Percentiles rank a stretch among this genome's conserved stretches.
Evolutionary conservation across 306 rosid genomes (phyloP).

Genomic region (Fagus crenata): DNA sequence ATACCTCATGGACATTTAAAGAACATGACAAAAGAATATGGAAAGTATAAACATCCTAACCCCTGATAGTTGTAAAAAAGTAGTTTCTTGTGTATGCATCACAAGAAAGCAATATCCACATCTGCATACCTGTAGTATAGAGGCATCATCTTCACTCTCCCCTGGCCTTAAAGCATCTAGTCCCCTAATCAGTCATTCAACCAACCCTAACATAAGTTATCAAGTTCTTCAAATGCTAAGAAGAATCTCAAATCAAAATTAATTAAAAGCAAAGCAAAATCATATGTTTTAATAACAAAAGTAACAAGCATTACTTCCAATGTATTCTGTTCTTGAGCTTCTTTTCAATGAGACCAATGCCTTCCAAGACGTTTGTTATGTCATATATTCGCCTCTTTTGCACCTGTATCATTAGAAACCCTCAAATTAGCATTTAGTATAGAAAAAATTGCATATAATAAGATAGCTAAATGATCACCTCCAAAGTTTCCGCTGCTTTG

Average conservation of each 20-base stretch:
- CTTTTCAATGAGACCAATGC: slow-evolving; percentile 98
- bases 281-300: slow-evolving; percentile 20
- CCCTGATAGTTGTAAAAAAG: neutral
- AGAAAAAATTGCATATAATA: slow-evolving; percentile 22
- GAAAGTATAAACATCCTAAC: neutral
- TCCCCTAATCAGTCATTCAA: slow-evolving; percentile 68
- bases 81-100: slow-evolving; percentile 3
- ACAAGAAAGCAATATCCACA: slow-evolving; percentile 5
- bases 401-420: slow-evolving; percentile 54
- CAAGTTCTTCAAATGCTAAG: slow-evolving; percentile 19
- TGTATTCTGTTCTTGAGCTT: slow-evolving; percentile 88
- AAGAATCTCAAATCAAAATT: slow-evolving; percentile 22
- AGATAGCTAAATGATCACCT: slow-evolving; percentile 45
- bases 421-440: slow-evolving; percentile 29
- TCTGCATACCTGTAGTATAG: slow-evolving; percentile 61
- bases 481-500: slow-evolving; percentile 93
- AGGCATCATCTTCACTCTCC: slow-evolving; percentile 64
- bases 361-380: slow-evolving; percentile 97
- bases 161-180: slow-evolving; percentile 68
- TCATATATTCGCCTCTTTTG: slow-evolving; percentile 99
- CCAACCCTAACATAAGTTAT: slow-evolving; percentile 37
- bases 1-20: neutral
- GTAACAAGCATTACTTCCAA: slow-evolving; percentile 77
- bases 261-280: slow-evolving; percentile 21
- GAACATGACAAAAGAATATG: neutral